Evolutionary conservation across 1,284 basidiomycete species (phyloP).

Genomic region (Veloboletus limbatus): DNA sequence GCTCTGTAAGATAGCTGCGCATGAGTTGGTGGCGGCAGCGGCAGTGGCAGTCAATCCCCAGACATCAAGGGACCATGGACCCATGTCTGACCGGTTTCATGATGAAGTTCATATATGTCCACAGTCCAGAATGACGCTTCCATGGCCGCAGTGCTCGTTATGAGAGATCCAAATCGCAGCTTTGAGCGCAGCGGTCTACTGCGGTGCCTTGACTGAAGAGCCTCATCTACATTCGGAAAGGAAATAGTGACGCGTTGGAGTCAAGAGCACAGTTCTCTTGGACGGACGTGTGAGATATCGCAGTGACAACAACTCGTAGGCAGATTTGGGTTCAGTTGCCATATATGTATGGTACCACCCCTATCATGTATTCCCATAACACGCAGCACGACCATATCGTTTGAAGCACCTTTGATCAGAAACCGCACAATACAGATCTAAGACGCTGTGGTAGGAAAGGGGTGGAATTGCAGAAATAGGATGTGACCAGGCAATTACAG

Average conservation of each 20-base stretch:
- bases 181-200: slow-evolving; percentile 6
- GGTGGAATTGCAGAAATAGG: neutral
- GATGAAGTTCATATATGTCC: neutral
- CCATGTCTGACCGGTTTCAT: neutral
- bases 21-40: slow-evolving; percentile 3
- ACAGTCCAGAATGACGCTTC: neutral
- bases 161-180: slow-evolving; percentile 4
- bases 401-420: neutral
- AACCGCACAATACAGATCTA: neutral
- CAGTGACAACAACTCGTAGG: too few relatives aligned
- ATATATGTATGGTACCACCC: slow-evolving; percentile 17
- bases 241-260: neutral
- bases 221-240: neutral
- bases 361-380: slow-evolving; percentile 9
- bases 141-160: neutral
- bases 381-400: too few relatives aligned
- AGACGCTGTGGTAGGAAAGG: neutral
- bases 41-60: slow-evolving; percentile 2
- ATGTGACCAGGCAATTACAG: neutral
- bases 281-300: too few relatives aligned
- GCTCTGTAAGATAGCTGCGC: neutral
- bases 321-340: slow-evolving; percentile 17
- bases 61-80: neutral
- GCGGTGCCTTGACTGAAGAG: slow-evolving; percentile 7
- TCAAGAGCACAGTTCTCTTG: neutral